Base-by-base conservation (phyloP, 208 protist genomes). In the Porcisia deanei region DNA sequence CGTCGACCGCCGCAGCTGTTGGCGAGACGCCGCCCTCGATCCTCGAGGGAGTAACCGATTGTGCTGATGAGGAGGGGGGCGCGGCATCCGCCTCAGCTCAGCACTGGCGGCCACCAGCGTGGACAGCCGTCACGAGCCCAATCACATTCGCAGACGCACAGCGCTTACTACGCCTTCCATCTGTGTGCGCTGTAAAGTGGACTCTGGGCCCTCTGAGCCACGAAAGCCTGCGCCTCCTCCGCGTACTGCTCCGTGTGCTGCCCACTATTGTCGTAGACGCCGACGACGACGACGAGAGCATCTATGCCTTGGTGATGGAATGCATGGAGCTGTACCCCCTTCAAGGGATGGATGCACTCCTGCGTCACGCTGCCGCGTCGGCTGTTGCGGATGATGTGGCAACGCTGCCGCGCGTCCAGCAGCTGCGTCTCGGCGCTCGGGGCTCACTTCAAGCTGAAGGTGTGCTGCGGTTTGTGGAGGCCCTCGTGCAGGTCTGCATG, bases 271-370 rank as follows among this genome's bases (percentile, higher is more conserved):
- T 69, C 47, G 85, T 86, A 52, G 87, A 91, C 55, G 83, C 91
- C 54, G 84, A 89, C 4, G 83, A 95, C 34, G 80, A 85, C 16
- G 76, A 79, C 59, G 82, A 82, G 53, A 90, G 87, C 39, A 77
- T 90, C 9, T 89, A 88, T 59, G 64, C 76, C 8, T 77, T 95
- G 9, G 84, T 91, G 59, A 54, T 84, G 58, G 43, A 73, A 39
- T 57, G 91, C 53, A 58, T 96, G 16, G 73, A 81, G 41, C 30
- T 71, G 3, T 94, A 89, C 71, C 89, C 92, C 25, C 76, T 93
- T 30, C 81, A 83, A 61, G 78, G 66, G 41, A 84, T 92, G 76
- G 71, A 88, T 22, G 39, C 79, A 12, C 75, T 94, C 67, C 82
- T 94, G 43, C 67, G 74, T 2, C 82, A 80, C 2, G 77, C 77